Evolutionary conservation across 305 asterid species (phyloP).

Genomic region (Solanum chacoense): DNA sequence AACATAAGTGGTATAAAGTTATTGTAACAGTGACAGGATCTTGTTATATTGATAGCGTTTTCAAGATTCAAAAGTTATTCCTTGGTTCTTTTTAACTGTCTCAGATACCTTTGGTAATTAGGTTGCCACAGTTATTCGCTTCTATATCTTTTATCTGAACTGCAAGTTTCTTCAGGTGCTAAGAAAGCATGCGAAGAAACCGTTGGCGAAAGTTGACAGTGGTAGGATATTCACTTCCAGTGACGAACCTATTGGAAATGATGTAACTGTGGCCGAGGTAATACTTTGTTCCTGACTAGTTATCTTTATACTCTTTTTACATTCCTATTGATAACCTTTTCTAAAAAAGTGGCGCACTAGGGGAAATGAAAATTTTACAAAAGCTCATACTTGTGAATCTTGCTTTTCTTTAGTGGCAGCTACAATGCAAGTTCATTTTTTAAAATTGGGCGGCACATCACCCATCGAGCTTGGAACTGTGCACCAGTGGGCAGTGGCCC

Average conservation of each 20-base stretch:
- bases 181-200: slow-evolving; percentile 38
- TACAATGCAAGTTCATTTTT: background rate
- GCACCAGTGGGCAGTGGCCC: background rate
- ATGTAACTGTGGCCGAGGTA: slow-evolving; percentile 77
- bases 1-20: background rate
- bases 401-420: background rate
- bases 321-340: background rate
- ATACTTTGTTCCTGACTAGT: slow-evolving; percentile 2
- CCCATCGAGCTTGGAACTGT: background rate
- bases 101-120: background rate
- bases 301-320: background rate
- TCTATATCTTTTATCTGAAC: background rate
- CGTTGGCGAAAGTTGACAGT: slow-evolving; percentile 27
- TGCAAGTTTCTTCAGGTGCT: slow-evolving; percentile 35
- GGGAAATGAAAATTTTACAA: background rate
- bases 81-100: background rate
- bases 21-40: background rate
- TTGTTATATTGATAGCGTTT: background rate
- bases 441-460: background rate
- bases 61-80: background rate
- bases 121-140: background rate
- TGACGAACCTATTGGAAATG: slow-evolving; percentile 76
- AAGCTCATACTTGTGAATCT: background rate
- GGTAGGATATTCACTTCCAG: slow-evolving; percentile 18
- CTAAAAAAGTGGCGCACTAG: background rate